Conservation (phyloP, 208 protist genomes). For the Wallacemonas sp. region DNA sequence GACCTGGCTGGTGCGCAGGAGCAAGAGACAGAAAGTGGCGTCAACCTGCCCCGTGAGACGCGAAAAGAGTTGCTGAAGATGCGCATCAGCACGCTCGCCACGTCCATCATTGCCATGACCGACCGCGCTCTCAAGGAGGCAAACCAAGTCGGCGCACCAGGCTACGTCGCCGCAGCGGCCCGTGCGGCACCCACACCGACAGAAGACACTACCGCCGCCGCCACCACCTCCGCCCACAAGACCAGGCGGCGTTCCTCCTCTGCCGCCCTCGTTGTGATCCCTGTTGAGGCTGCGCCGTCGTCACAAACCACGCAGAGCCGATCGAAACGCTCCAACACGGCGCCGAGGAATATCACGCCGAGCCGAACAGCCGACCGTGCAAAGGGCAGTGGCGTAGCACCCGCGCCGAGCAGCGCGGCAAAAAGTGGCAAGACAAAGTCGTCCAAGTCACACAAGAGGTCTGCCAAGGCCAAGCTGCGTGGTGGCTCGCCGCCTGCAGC, state of each 20-base stretch:
- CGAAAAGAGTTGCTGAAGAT: constrained; percentile 35
- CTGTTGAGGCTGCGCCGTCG: no score
- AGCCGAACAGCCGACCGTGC: no score
- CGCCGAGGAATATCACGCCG: no score
- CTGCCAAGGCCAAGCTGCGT: background rate
- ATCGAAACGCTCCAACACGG: no score
- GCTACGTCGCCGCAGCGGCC: background rate
- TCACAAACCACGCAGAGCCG: no score
- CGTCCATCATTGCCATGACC: constrained; percentile 35
- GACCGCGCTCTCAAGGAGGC: constrained; percentile 17
- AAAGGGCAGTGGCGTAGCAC: no score
- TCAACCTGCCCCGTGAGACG: constrained; percentile 3
- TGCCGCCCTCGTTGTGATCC: no score
- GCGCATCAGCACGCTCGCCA: constrained; percentile 40
- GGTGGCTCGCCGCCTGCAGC: background rate
- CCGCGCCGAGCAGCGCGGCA: no score
- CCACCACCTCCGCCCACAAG: background rate
- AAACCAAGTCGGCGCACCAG: background rate
- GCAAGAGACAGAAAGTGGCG: background rate
- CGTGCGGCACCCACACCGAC: background rate
- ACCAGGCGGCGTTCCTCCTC: no score
- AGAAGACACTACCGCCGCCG: background rate
- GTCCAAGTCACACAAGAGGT: background rate
- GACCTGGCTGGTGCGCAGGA: background rate
- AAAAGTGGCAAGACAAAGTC: no score